Conservation (phyloP, 176 grass and related monocot species). For the Eragrostis curvula region DNA sequence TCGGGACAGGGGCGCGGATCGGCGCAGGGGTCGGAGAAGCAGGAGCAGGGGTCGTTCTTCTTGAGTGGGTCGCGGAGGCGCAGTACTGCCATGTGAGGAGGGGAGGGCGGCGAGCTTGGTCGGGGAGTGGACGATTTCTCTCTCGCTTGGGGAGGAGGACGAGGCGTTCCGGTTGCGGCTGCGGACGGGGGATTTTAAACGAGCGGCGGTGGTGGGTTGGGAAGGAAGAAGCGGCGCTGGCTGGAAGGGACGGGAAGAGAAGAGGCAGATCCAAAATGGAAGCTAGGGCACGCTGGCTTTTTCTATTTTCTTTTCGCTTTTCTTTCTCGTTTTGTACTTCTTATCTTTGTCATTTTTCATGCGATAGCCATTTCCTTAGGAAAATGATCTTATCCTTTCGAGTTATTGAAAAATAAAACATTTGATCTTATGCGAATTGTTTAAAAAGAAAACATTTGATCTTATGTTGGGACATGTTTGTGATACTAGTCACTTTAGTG, state of each 20-base stretch:
- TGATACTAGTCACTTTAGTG: not conserved
- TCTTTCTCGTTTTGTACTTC: not conserved
- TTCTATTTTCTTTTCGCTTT: not conserved
- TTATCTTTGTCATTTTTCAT: not conserved
- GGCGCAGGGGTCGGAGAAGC: slow-evolving; percentile 41
- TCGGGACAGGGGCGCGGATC: slow-evolving; percentile 26
- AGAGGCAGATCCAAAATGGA: not conserved
- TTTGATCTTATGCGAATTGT: no score
- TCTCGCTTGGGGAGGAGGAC: slow-evolving; percentile 2
- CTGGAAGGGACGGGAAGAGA: slow-evolving; percentile 34
- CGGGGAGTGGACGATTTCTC: slow-evolving; percentile 21
- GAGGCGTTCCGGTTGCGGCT: not conserved
- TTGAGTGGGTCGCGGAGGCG: slow-evolving; percentile 42
- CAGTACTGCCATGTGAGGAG: slow-evolving; percentile 62
- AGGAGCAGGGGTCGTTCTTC: slow-evolving; percentile 47
- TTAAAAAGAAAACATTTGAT: no score
- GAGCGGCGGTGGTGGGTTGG: slow-evolving; percentile 35
- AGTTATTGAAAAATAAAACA: no score
- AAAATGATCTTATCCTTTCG: not conserved
- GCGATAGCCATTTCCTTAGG: no score
- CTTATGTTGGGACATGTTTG: no score
- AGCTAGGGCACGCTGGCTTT: slow-evolving; percentile 39
- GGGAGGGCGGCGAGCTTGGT: not conserved
- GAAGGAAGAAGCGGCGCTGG: slow-evolving; percentile 25
- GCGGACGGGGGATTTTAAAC: slow-evolving; percentile 17